Evolutionary conservation across 495 filamentous ascomycete species (phyloP), one percentile per base, ranked within the genome.

Genomic region (Penicillium dipodomyicola): DNA sequence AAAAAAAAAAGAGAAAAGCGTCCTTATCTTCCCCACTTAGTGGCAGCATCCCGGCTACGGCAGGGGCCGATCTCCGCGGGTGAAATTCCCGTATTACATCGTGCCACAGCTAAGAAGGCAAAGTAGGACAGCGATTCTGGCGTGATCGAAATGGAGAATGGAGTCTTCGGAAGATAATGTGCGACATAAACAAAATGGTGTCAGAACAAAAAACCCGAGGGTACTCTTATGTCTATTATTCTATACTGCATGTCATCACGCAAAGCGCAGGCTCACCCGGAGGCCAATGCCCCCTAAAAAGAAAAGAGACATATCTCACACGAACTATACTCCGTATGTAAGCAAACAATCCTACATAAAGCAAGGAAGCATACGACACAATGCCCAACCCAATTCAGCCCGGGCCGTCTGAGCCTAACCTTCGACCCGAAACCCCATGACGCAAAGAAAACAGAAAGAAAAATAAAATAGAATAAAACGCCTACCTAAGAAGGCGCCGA

Each of bases 61-160:
- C 54, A 65, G 55, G 53, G 47, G 53, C 54, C 57, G 63, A 63
- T 65, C 60, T 65, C 63, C 63, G 63, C 63, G 63, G 63, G 57
- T 17, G 19, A 23, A 23, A 43, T 43, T 22, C 41, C 41, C 41
- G 9, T 43, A 23, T 22, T 43, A 12, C n/a, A n/a, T 7, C 9
- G 19, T 43, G 20, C 41, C 11, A 22, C 33, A n/a, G 33, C 35
- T 39, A 39, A 39, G n/a, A 15, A 39, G 35, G 15, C 15, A 17
- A 17, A 39, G 35, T 39, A 17, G 11, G 10, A 33, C 30, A 33
- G 30, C 4, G 30, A 14, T 14, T 33, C 30, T 33, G 30, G 30
- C 30, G 30, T 33, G 30, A 33, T 33, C 30, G 11, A 14, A 33
- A 23, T 4, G 22, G 22, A 23, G 22, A 23, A 32, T 32, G 10